These are phyloP conservation scores for Elsinoe fawcettii DNA, from an alignment of 2,329 filamentous ascomycete genomes.

Conservation along the genomic window DNA sequence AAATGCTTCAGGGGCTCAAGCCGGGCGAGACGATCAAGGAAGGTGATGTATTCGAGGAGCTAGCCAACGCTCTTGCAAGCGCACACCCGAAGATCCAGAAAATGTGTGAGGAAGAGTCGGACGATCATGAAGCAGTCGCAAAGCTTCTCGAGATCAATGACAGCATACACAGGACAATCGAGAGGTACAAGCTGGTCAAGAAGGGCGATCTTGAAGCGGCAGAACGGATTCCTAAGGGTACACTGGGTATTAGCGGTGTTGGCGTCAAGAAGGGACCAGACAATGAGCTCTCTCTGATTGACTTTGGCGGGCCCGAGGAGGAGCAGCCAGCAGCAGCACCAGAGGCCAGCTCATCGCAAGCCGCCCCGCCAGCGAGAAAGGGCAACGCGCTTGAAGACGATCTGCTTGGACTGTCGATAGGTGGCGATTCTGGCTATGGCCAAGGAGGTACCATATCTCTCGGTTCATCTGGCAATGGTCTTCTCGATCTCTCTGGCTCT, in stretches of 20 bases:
- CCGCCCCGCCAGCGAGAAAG: conserved; percentile 40
- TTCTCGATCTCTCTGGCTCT: conserved; percentile 15
- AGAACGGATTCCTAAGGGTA: conserved; percentile 74
- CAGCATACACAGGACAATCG: conserved; percentile 93
- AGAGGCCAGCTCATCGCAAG: conserved; percentile 28
- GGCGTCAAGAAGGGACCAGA: conserved; percentile 58
- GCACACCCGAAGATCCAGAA: conserved; percentile 98
- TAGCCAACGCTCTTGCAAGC: conserved; percentile 79
- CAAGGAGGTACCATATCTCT: conserved; percentile 76
- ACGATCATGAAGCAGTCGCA: conserved; percentile 90
- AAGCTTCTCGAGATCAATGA: conserved; percentile 97
- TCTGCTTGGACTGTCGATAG: conserved; percentile 77
- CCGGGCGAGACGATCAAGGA: conserved; percentile 70
- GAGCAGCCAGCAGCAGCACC: conserved; percentile 30
- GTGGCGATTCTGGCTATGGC: conserved; percentile 60
- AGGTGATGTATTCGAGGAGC: conserved; percentile 67
- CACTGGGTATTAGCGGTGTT: conserved; percentile 57
- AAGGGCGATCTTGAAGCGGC: conserved; percentile 85
- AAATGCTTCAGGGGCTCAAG: conserved; percentile 78
- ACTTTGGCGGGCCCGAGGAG: conserved; percentile 67
- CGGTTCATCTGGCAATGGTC: conserved; percentile 43
- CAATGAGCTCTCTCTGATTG: conserved; percentile 85
- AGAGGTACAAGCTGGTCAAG: conserved; percentile 92
- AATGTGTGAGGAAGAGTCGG: conserved; percentile 98
- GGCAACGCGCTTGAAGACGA: conserved; percentile 76